Base-by-base conservation (phyloP, 345 rosid species). In the Mangifera indica region DNA sequence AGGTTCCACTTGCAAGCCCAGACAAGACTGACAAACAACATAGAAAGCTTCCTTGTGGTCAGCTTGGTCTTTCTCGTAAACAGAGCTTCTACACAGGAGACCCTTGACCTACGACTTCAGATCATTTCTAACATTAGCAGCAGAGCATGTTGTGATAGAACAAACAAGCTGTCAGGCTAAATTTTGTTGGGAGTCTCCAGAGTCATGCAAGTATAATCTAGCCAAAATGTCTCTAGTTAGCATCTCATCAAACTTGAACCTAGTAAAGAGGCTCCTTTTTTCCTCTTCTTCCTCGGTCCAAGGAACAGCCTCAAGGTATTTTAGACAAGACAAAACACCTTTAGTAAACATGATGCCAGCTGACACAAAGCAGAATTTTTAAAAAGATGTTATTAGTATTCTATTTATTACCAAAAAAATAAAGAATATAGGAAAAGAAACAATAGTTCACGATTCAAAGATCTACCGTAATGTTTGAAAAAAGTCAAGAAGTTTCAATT, bases 241-340 rank as follows among this genome's bases (percentile, higher is more conserved):
- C 69, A 78, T 78, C 55, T 79, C 84, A 34, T 87, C 93, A 37
- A 92, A 94, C 58, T 78, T 84, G 69, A 82, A 77, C 70, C 82
- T 75, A 18, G 83, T 67, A 76, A 94, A 79, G 48, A 94, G 53
- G 72, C 72, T 77, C 79, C 96, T 85, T 70, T 88, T 94, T 75
- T 94, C 93, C 84, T 90, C 98, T 84, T 94, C 98, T 34, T 90
- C 97, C 81, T 94, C 98, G 2, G 97, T 87, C 97, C 98, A 94
- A 13, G 97, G 98, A 85, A 94, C 95, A 77, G 84, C 96, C 80
- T 90, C 97, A 49, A 94, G 85, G 84, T 90, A 92, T 69, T 89
- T 87, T 73, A 94, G 79, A 85, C 97, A 90, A 63, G 92, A 88
- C 1, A 68, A 66, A 61, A 87, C 83, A 67, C 93, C 95, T 82